Base-by-base conservation (phyloP, 1,284 basidiomycete species). In the Rhodotorula sp. region DNA sequence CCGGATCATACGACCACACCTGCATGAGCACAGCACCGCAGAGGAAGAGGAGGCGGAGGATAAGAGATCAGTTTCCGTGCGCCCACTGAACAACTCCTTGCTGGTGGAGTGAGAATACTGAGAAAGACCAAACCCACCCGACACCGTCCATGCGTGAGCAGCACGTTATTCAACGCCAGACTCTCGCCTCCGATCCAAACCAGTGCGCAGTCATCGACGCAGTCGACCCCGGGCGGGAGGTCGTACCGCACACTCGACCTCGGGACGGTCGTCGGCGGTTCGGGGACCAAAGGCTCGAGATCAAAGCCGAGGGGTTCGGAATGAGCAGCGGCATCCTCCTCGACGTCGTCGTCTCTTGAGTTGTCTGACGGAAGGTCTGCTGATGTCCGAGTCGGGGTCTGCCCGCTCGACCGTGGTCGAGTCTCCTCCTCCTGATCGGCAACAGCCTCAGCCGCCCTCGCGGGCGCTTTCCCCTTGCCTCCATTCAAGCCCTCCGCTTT, bases 101-200 rank as follows among this genome's bases (percentile, higher is more conserved):
- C 8, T 6, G 34, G 8, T 6, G 5, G 34, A 34, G 34, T 6
- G 34, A 34, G 34, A 34, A 34, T 7, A 34, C 34, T 34, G 34
- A 34, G 6, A 31, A 18, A 23, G 34, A 19, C 14, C 15, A 49
- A 82, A 81, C 76, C 12, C 26, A 73, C 67, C 62, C 54, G 60
- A 60, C 82, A 85, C 21, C 78, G 79, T 3, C 85, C 82, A 76
- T 94, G 87, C 0, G 89, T 93, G 83, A 97, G 88, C 55, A 97
- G 84, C 5, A 98, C 80, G 77, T 98, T 97, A 23, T 91, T 91
- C 54, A 97, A 84, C 0, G 86, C 86, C 10, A 95, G 85, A 65
- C 88, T 90, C 80, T 97, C 92, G 26, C 86, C 85, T 1, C 95
- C 95, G 50, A 98, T 84, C 80, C 95, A 97, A 63, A 95, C 83